These are phyloP conservation scores for Lobosporangium transversale DNA, from an alignment of 192 early-diverging fungal species.

Conservation along the genomic window DNA sequence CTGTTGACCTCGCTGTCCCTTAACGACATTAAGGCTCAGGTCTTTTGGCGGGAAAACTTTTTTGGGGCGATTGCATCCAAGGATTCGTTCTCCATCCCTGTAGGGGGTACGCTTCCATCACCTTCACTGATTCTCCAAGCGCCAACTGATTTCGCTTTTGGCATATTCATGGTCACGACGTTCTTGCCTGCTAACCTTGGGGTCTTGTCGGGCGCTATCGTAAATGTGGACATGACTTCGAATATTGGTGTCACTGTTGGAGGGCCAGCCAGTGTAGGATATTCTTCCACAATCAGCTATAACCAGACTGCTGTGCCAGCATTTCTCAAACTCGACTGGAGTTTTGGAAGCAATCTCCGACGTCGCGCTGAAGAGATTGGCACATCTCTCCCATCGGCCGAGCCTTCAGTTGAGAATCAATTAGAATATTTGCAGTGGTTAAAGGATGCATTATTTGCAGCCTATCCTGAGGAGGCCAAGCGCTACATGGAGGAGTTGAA, in stretches of 20 bases:
- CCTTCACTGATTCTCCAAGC: conserved; percentile 23
- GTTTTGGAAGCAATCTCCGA: conserved; percentile 8
- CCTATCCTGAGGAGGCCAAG: conserved; percentile 41
- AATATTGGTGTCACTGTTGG: conserved; percentile 25
- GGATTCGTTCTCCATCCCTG: conserved; percentile 10
- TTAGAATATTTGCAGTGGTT: conserved; percentile 26
- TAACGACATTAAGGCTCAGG: conserved; percentile 11
- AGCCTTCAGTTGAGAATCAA: conserved; percentile 14
- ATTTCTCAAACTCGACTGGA: conserved; percentile 33
- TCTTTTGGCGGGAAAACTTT: conserved; percentile 28
- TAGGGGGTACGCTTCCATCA: conserved; percentile 10
- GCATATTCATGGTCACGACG: conserved; percentile 24
- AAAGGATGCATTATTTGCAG: conserved; percentile 26
- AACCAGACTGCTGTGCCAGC: conserved; percentile 32
- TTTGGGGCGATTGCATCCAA: conserved; percentile 18
- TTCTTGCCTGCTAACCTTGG: conserved; percentile 36
- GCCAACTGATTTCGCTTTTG: conserved; percentile 25
- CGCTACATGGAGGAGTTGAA: conserved; percentile 14
- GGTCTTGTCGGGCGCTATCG: conserved; percentile 20
- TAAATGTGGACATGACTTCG: conserved; percentile 23
- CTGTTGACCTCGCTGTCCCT: conserved; percentile 19
- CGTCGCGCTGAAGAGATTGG: conserved; percentile 1
- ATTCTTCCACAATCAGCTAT: conserved; percentile 12
- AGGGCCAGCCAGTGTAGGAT: conserved; percentile 11
- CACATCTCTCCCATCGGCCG: background rate